Base-by-base conservation (phyloP, 129 eudicot genomes). In the Artemisia argyi region DNA sequence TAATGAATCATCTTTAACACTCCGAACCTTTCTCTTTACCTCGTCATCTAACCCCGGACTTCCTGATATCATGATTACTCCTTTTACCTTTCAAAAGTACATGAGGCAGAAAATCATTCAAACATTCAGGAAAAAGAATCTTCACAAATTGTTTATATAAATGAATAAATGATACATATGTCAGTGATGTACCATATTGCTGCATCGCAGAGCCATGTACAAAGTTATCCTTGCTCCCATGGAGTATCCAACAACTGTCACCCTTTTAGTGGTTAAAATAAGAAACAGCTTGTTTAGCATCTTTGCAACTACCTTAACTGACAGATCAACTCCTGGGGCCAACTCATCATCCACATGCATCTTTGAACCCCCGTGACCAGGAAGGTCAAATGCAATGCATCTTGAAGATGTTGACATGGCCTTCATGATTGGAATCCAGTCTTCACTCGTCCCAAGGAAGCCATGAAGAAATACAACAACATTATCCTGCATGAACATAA, bases 151-250 rank as follows among this genome's bases (percentile, higher is more conserved):
- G 2, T 26, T 26, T 7, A 73, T 9, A 24, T 44, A 64, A 74
- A 28, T 12, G 4, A 57, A 53, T 74, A 52, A 17, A 20, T 63
- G 39, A 14, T 47, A 39, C 62, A 22, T 7, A 57, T 17, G 20
- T 77, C 48, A 20, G 12, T 73, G 9, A n/a, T 51, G 24, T 85
- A 94, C 97, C 98, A 79, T 83, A 44, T 79, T 72, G 67, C 74
- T 66, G 79, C 76, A 77, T 84, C 83, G 84, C 66, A 94, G 76
- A 76, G 98, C 87, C 80, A 82, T 81, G 84, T 84, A 86, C 73
- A 90, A 76, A 51, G 91, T 70, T 35, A 90, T 86, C 85, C 98
- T 82, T 59, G 97, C 98, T 72, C 98, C 98, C 98, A 94, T 88
- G 5, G 98, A 94, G 89, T 94, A 94, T 24, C 98, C 98, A 56